phyloP scores from a whole-genome alignment of 1,284 basidiomycete genomes.

The Boletus mariae region DNA sequence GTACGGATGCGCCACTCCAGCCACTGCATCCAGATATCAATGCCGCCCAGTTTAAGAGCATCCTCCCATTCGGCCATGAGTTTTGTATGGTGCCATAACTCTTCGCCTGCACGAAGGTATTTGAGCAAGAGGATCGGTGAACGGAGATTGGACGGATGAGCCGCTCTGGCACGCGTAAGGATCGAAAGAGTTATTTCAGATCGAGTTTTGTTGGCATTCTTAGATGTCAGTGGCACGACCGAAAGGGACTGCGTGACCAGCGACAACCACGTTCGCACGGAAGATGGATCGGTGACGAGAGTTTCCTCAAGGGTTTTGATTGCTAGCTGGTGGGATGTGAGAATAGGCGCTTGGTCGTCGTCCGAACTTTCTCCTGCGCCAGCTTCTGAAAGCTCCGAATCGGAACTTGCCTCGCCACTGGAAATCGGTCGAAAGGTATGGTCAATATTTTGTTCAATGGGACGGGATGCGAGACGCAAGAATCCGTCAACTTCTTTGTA shows the following conservation, averaged over 20 bases:
- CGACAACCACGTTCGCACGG: slow-evolving; percentile 60
- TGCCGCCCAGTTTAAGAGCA: slow-evolving; percentile 49
- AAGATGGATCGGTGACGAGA: slow-evolving; percentile 49
- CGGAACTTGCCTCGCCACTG: slow-evolving; percentile 31
- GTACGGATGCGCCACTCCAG: slow-evolving; percentile 65
- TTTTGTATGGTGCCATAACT: slow-evolving; percentile 60
- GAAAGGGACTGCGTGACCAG: slow-evolving; percentile 60
- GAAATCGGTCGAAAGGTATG: slow-evolving; percentile 50
- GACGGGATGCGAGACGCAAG: slow-evolving; percentile 49
- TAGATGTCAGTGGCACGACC: slow-evolving; percentile 54
- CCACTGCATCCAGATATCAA: slow-evolving; percentile 70
- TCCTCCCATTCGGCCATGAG: slow-evolving; percentile 68
- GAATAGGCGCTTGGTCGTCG: slow-evolving; percentile 32
- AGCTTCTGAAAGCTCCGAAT: slow-evolving; percentile 44
- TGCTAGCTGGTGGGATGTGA: slow-evolving; percentile 55
- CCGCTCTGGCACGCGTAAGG: slow-evolving; percentile 58
- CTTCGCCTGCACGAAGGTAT: slow-evolving; percentile 67
- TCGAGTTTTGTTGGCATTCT: slow-evolving; percentile 60
- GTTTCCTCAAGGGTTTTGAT: slow-evolving; percentile 57
- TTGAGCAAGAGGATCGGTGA: slow-evolving; percentile 55
- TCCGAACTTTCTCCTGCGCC: slow-evolving; percentile 34
- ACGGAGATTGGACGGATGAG: slow-evolving; percentile 47
- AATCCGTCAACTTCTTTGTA: slow-evolving; percentile 66
- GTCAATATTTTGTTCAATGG: slow-evolving; percentile 32
- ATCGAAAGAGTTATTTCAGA: slow-evolving; percentile 70